Evolutionary conservation across 2,329 filamentous ascomycete species (phyloP), one percentile per base, ranked within the genome.

Genomic region (Emergomyces orientalis): DNA sequence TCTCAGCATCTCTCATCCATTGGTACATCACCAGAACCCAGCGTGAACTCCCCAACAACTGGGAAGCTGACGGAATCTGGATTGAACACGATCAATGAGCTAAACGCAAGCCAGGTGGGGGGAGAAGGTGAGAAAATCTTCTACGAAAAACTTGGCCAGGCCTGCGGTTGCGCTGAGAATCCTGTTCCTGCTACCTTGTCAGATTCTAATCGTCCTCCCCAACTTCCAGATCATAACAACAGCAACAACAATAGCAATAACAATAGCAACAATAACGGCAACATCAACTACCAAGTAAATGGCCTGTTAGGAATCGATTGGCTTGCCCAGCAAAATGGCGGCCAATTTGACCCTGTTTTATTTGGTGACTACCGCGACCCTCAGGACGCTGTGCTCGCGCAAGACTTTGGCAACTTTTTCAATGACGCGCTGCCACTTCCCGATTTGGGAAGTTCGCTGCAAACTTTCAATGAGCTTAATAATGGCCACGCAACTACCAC

Each of bases 361-460:
- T 97, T 97, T 74, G 90, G 89, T 61, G 90, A 91, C 69, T 97
- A 97, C 76, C 87, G 94, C 60, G 94, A 99, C 71, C 87, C 91
- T 0, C 90, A 96, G 70, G 89, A 91, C 63, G 93, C 88, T 62
- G 82, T 96, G 17, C 77, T 96, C 81, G 67, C 87, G 78, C 71
- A 84, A 82, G 85, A 86, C 9, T 89, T 95, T 67, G 89, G 90
- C 62, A 88, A 80, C 25, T 87, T 87, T 74, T 85, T 86, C 72
- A 84, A 84, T 67, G 92, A 96, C 68, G 89, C 91, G 17, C 88
- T 95, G 72, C 88, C 92, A 19, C 79, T 86, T 63, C 80, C 74
- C 25, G 92, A 96, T 69, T 89, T 96, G 70, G 83, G 85, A 49
- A 91, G 87, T 37, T 91, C 92, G 0, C 93, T 90, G 74, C 92